Evolutionary conservation across 192 early-diverging fungal genomes (phyloP).

Genomic region (Coemansia javaensis): DNA sequence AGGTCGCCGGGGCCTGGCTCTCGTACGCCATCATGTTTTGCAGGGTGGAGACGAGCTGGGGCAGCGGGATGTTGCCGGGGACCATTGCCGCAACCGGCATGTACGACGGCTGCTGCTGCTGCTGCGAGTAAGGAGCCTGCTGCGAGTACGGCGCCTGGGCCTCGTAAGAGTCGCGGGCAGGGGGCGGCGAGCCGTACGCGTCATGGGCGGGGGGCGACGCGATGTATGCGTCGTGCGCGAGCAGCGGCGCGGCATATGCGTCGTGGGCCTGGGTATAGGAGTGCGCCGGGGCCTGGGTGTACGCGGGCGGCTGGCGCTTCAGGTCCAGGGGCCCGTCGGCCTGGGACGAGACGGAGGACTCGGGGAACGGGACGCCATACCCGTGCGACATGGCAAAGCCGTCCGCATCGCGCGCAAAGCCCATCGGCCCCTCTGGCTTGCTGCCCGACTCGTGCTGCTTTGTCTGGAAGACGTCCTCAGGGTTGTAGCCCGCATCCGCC

Average conservation of each 20-base stretch:
- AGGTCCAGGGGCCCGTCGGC: background rate
- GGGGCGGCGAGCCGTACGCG: too few relatives aligned
- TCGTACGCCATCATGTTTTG: conserved; percentile 8
- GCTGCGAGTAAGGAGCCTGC: too few relatives aligned
- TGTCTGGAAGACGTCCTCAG: conserved; percentile 7
- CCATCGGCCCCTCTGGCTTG: conserved; percentile 26
- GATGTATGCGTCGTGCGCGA: too few relatives aligned
- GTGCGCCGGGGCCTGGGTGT: too few relatives aligned
- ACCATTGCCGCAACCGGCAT: conserved; percentile 14
- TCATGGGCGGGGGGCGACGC: too few relatives aligned
- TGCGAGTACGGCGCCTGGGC: too few relatives aligned
- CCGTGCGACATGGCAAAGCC: conserved; percentile 32
- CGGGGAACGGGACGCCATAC: conserved; percentile 1
- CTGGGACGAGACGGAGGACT: background rate
- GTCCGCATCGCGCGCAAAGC: conserved; percentile 30
- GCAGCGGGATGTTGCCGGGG: conserved; percentile 18
- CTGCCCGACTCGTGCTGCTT: conserved; percentile 12
- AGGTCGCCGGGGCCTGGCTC: background rate
- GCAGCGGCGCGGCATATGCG: too few relatives aligned
- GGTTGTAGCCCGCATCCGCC: conserved; percentile 25
- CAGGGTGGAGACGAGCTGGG: conserved; percentile 29
- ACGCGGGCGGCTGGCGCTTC: too few relatives aligned
- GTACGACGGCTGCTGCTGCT: background rate
- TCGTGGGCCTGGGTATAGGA: too few relatives aligned
- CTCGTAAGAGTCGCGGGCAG: too few relatives aligned